Evolutionary conservation across 345 rosid genomes (phyloP).

Genomic region (Hibiscus mutabilis): DNA sequence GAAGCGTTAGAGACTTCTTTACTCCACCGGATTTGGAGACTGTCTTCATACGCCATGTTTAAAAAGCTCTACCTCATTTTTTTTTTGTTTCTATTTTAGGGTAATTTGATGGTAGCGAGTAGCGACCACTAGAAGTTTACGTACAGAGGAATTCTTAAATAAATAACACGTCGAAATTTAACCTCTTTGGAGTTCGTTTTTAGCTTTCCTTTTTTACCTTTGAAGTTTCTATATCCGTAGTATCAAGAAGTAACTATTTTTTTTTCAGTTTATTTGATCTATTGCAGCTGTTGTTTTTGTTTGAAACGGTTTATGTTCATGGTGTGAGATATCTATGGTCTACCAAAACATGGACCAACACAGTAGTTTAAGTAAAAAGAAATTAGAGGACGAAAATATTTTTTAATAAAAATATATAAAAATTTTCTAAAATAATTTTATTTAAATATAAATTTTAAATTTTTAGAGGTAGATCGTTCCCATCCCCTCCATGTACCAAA

Average conservation of each 20-base stretch:
- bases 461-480: too few species aligned
- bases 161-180: slow-evolving; percentile 17
- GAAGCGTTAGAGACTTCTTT: slow-evolving; percentile 35
- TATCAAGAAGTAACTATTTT: background rate
- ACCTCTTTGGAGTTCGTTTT: background rate
- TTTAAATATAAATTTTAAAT: too few species aligned
- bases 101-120: background rate
- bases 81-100: slow-evolving; percentile 8
- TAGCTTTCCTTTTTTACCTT: background rate
- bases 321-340: too few species aligned
- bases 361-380: too few species aligned
- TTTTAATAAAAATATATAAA: too few species aligned
- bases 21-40: slow-evolving; percentile 57
- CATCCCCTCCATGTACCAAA: too few species aligned
- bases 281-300: background rate
- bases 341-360: too few species aligned
- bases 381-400: too few species aligned
- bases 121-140: slow-evolving; percentile 3
- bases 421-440: too few species aligned
- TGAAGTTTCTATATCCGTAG: background rate
- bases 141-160: slow-evolving; percentile 16
- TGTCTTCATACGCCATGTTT: slow-evolving; percentile 45
- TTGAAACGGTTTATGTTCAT: slow-evolving; percentile 5
- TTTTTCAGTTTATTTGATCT: background rate
- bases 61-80: slow-evolving; percentile 3